A percentile compares a stretch with the other conserved stretches of the same genome.
These are phyloP conservation scores for Beta macrorhiza DNA, from an alignment of 179 eudicot species.

Conservation along the genomic window DNA sequence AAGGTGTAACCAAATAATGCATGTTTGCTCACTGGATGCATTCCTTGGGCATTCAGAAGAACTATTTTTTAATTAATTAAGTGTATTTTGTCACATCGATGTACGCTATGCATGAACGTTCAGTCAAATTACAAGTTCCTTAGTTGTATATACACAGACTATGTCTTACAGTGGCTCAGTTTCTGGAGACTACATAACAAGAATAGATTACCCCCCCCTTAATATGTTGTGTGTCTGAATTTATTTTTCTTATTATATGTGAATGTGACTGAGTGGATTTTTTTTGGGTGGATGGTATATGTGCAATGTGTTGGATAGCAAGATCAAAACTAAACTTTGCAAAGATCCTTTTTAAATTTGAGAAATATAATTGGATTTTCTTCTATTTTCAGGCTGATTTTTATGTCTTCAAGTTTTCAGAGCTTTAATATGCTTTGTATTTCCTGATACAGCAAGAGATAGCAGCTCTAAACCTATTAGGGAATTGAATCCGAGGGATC, in stretches of 20 bases:
- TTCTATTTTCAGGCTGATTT: background rate
- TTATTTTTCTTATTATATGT: too few species aligned
- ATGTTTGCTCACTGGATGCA: too few species aligned
- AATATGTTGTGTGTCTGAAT: too few species aligned
- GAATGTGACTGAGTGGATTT: too few species aligned
- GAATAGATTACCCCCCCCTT: too few species aligned
- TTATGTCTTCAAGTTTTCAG: background rate
- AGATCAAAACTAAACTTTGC: too few species aligned
- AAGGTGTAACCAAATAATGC: too few species aligned
- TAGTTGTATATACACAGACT: background rate
- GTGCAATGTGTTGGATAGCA: too few species aligned
- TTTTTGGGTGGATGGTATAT: too few species aligned
- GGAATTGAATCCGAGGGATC: constrained; percentile 24
- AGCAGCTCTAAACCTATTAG: constrained; percentile 26
- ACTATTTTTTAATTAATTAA: too few species aligned
- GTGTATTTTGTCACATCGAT: too few species aligned
- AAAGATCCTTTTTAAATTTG: background rate
- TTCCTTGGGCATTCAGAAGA: too few species aligned
- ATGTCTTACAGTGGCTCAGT: background rate
- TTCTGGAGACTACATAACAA: background rate
- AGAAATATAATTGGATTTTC: background rate
- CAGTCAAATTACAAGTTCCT: background rate
- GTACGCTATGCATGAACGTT: background rate
- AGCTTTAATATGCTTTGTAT: constrained; percentile 14
- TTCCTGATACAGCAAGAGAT: constrained; percentile 42